Percentiles rank a stretch among this genome's conserved stretches.
Evolutionary conservation across 768 basidiomycete genomes (phyloP).

Genomic region (Boletus insuetus): DNA sequence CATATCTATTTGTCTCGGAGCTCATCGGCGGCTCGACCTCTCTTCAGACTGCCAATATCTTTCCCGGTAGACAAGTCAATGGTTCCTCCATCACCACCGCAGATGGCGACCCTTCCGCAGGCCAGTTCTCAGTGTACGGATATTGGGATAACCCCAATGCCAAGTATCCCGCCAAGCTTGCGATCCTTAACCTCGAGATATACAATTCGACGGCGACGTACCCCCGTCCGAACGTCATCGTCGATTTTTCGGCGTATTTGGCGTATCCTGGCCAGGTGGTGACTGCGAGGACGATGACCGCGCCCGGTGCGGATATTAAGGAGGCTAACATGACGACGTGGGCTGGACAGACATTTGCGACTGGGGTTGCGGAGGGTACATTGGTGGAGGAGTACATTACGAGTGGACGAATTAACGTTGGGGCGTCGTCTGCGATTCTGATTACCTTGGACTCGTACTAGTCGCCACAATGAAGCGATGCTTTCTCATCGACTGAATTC

Average conservation of each 20-base stretch:
- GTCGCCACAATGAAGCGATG: no score
- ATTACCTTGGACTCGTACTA: slow-evolving; percentile 14
- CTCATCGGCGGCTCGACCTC: slow-evolving; percentile 43
- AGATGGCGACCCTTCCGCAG: slow-evolving; percentile 44
- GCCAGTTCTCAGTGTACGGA: slow-evolving; percentile 51
- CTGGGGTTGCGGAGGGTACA: slow-evolving; percentile 39
- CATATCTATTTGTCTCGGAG: slow-evolving; percentile 52
- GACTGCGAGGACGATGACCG: slow-evolving; percentile 42
- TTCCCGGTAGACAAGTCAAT: slow-evolving; percentile 49
- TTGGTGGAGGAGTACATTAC: slow-evolving; percentile 38
- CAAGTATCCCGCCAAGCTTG: slow-evolving; percentile 43
- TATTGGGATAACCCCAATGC: slow-evolving; percentile 41
- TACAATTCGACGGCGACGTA: slow-evolving; percentile 46
- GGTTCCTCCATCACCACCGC: slow-evolving; percentile 53
- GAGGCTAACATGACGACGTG: slow-evolving; percentile 44
- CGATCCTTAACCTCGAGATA: slow-evolving; percentile 49
- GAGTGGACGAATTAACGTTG: slow-evolving; percentile 34
- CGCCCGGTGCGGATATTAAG: slow-evolving; percentile 48
- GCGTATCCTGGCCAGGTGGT: slow-evolving; percentile 25
- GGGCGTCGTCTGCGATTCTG: slow-evolving; percentile 39
- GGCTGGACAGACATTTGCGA: slow-evolving; percentile 47
- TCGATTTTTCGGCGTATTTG: slow-evolving; percentile 46
- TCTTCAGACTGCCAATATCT: slow-evolving; percentile 47
- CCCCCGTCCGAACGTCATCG: slow-evolving; percentile 40
- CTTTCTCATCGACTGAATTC: background rate